Base-by-base conservation (phyloP, 78 protist species). In the Cyanophora paradoxa region DNA sequence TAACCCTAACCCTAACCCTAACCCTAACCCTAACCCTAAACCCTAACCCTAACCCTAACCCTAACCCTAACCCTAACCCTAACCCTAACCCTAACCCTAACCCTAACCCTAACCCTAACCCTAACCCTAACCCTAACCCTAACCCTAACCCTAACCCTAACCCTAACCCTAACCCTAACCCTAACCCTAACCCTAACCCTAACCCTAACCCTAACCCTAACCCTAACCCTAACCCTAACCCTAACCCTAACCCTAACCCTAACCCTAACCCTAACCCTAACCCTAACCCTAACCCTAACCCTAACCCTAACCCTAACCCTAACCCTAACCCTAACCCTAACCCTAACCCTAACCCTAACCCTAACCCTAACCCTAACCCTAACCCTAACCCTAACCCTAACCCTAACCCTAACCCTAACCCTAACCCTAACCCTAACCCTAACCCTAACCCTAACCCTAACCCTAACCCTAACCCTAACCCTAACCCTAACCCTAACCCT, bases 21-120 rank as follows among this genome's bases (percentile, higher is more conserved):
- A 52, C 58, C 58, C 58, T 52, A 52, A 52, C 58, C 58, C 58
- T 52, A 52, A 52, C 58, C 58, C 58, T 52, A 24, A 52, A 52
- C 58, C 58, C 58, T 52, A 52, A 52, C 58, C 58, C 58, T 52
- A 52, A 52, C 58, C 58, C 58, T 52, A 52, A 52, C 58, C 58
- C 58, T 52, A 52, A 52, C 58, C 58, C 58, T 52, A 52, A 52
- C 58, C 58, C 58, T 52, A 52, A 52, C 58, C 58, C 58, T 52
- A 52, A 52, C 58, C 58, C 58, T 52, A 52, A 52, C 58, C 58
- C 58, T 52, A 52, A 52, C 58, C 58, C 58, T 52, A 52, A 52
- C 58, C 58, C 58, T 52, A 52, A 52, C 58, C 58, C 58, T 52
- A 52, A 52, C 20, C 58, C 58, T 52, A 52, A 52, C 58, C 58